Percentiles rank a stretch among this genome's conserved stretches.
phyloP scores from a whole-genome alignment of 352 stramenopile genomes.

The Blastocystis sp. region DNA sequence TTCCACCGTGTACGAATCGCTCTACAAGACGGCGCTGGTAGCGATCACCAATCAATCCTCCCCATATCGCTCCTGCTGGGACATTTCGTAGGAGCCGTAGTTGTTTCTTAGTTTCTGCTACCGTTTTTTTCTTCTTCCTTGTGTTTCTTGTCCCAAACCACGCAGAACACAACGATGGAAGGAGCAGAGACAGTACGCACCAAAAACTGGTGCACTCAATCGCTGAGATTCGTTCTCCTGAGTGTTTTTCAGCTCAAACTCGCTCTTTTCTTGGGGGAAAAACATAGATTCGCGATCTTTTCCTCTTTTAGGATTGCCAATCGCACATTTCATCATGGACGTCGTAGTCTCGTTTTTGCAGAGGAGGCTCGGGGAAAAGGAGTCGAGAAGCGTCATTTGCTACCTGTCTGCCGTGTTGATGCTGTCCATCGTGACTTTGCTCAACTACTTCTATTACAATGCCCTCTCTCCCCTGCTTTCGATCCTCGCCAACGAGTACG shows the following conservation, averaged over 20 bases:
- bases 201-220: background rate
- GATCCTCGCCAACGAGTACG: conserved; percentile 30
- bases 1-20: background rate
- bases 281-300: background rate
- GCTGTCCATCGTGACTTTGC: conserved; percentile 5
- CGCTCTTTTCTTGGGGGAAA: background rate
- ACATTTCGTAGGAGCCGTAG: background rate
- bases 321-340: conserved; percentile 12
- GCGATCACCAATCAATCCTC: background rate
- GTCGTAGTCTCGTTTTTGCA: conserved; percentile 24
- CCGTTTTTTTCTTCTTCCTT: background rate
- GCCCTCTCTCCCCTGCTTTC: conserved; percentile 46
- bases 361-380: conserved; percentile 44
- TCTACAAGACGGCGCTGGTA: background rate
- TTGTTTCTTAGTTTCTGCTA: background rate
- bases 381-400: conserved; percentile 29
- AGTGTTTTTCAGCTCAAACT: background rate
- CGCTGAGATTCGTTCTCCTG: background rate
- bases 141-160: background rate
- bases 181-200: background rate
- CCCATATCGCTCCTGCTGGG: conserved; percentile 44
- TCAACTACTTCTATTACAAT: conserved; percentile 65
- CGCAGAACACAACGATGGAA: background rate
- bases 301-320: background rate
- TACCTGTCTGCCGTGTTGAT: conserved; percentile 47